Base-by-base conservation (phyloP, 2,329 filamentous ascomycete species). In the Penicillium rolfsii region DNA sequence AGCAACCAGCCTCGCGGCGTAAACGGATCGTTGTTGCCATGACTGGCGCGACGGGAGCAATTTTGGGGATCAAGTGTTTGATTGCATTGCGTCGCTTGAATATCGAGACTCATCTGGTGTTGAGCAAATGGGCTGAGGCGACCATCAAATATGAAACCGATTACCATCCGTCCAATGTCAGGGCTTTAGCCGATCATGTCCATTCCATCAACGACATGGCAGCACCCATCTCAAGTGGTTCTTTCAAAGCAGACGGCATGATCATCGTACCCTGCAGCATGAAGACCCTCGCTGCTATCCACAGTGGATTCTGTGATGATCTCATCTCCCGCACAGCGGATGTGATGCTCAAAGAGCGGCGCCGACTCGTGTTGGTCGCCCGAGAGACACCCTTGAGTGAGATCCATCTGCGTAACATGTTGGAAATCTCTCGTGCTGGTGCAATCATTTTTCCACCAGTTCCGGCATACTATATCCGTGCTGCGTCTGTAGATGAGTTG, bases 1-100 rank as follows among this genome's bases (percentile, higher is more conserved):
- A 46, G 35, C 54, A 33, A 46, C 16, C 26, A n/a, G 19, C 45
- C 11, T 38, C 24, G 2, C 64, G 61, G 35, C 68, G 66, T 46
- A 66, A 61, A n/a, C 64, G 73, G 8, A 81, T 83, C 53, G 74
- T 84, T 1, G 74, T 84, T 6, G 82, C 75, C 22, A 79, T 84
- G 46, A 84, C 82, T 1, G 82, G 82, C 3, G 82, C 82, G 0
- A 84, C 82, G 0, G 82, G 82, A 3, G 74, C 81, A 1, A 67
- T 76, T 2, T 71, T 79, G 6, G 81, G 75, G 1, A 80, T 83
- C 58, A 76, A 75, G 16, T 65, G 77, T 0, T 77, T 83, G 4
- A 69, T 74, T 7, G 70, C 73, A 3, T 75, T 84, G 0, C 77
- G 77, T 1, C 63, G 66, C 0, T 74, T 83, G 11, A 71, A 78